Evolutionary conservation across 139 green algal genomes (phyloP).

Genomic region (Chlorella sp.): DNA sequence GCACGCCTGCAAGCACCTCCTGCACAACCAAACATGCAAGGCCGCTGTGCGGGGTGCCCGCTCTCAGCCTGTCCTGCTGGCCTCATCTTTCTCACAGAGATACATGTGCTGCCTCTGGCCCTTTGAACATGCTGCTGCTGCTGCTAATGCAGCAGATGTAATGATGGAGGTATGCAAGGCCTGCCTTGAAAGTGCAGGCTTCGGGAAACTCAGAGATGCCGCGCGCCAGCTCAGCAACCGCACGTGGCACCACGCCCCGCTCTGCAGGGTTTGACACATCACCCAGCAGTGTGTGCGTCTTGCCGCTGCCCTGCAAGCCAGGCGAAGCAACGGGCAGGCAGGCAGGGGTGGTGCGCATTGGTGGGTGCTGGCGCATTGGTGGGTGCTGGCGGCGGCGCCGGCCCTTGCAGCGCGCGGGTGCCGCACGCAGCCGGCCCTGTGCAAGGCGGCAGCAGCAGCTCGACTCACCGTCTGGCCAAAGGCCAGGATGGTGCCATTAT

Average conservation of each 20-base stretch:
- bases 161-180: too few relatives aligned
- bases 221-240: constrained; percentile 55
- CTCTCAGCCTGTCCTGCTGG: neutral
- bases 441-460: neutral
- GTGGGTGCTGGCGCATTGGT: neutral
- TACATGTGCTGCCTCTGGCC: too few relatives aligned
- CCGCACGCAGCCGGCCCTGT: neutral
- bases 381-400: neutral
- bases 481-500: constrained; percentile 70
- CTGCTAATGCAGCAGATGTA: too few relatives aligned
- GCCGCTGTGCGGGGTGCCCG: neutral
- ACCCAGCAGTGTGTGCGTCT: constrained; percentile 83
- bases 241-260: constrained; percentile 71
- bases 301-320: constrained; percentile 58
- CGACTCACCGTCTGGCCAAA: constrained; percentile 73
- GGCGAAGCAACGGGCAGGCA: neutral
- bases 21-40: too few relatives aligned
- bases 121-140: too few relatives aligned
- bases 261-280: constrained; percentile 25
- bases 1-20: neutral
- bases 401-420: neutral
- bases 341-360: neutral
- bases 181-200: constrained; percentile 9
- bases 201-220: constrained; percentile 44
- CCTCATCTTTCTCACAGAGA: too few relatives aligned